Conservation (phyloP, 306 rosid species). For the Prunus mume region DNA sequence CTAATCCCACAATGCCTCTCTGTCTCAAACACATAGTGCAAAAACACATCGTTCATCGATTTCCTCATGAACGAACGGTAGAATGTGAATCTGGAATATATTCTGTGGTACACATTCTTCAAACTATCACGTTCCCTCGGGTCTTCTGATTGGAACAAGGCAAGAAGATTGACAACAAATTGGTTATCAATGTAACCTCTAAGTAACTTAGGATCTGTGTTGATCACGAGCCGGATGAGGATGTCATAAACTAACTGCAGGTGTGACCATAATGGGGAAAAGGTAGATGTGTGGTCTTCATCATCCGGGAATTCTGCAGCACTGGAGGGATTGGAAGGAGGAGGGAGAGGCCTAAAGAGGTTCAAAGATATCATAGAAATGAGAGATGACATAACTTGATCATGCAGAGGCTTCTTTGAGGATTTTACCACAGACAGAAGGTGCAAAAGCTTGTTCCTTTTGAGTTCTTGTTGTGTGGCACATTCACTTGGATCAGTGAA, state of each 20-base stretch:
- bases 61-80: conserved; percentile 71
- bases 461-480: conserved; percentile 60
- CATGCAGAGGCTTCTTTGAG: conserved; percentile 40
- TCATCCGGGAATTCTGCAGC: conserved; percentile 48
- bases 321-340: conserved; percentile 38
- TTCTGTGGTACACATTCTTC: conserved; percentile 66
- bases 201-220: conserved; percentile 39
- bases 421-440: conserved; percentile 50
- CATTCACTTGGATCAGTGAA: conserved; percentile 46
- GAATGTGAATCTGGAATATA: conserved; percentile 52
- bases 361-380: conserved; percentile 51
- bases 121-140: conserved; percentile 68
- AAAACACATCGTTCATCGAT: conserved; percentile 58
- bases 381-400: conserved; percentile 38
- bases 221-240: conserved; percentile 47
- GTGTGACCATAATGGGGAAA: conserved; percentile 62
- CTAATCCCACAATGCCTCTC: conserved; percentile 69
- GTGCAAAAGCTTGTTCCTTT: conserved; percentile 50
- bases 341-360: conserved; percentile 79
- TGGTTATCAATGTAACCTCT: conserved; percentile 31
- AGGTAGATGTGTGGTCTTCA: conserved; percentile 46
- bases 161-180: conserved; percentile 53
- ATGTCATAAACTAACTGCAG: conserved; percentile 68
- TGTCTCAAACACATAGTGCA: conserved; percentile 61
- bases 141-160: conserved; percentile 76